These are phyloP conservation scores for Castanea sativa DNA, from an alignment of 306 rosid genomes.

Conservation along the genomic window DNA sequence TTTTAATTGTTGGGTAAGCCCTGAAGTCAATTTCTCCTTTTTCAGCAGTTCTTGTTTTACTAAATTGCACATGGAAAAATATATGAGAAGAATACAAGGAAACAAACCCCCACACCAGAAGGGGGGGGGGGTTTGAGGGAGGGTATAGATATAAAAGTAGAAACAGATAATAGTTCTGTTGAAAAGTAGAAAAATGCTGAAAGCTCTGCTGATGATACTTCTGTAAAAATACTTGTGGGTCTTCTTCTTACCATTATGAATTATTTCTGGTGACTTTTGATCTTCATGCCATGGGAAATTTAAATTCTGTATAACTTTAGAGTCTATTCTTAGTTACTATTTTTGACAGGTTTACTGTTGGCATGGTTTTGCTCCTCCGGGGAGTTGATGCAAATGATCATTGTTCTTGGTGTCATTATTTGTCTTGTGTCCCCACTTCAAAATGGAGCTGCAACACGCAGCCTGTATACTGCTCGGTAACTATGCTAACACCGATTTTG, in stretches of 20 bases:
- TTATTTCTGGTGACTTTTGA: background rate
- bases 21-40: background rate
- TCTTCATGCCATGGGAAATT: background rate
- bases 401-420: slow-evolving; percentile 98
- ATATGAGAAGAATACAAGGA: background rate
- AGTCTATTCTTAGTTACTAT: background rate
- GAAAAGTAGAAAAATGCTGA: background rate
- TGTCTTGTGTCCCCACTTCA: slow-evolving; percentile 94
- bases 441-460: slow-evolving; percentile 86
- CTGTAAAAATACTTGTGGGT: background rate
- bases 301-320: background rate
- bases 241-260: background rate
- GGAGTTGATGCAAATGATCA: slow-evolving; percentile 81
- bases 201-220: background rate
- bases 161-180: background rate
- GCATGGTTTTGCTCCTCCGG: slow-evolving; percentile 68
- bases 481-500: slow-evolving; percentile 5
- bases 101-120: no score
- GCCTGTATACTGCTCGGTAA: slow-evolving; percentile 72
- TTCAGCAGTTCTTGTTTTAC: background rate
- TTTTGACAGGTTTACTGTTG: slow-evolving; percentile 60
- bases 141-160: background rate
- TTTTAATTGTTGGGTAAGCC: slow-evolving; percentile 78
- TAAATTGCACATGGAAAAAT: background rate
- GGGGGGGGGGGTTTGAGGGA: no score